phyloP scores from a whole-genome alignment of 495 filamentous ascomycete genomes.

The Bombardia bombarda region DNA sequence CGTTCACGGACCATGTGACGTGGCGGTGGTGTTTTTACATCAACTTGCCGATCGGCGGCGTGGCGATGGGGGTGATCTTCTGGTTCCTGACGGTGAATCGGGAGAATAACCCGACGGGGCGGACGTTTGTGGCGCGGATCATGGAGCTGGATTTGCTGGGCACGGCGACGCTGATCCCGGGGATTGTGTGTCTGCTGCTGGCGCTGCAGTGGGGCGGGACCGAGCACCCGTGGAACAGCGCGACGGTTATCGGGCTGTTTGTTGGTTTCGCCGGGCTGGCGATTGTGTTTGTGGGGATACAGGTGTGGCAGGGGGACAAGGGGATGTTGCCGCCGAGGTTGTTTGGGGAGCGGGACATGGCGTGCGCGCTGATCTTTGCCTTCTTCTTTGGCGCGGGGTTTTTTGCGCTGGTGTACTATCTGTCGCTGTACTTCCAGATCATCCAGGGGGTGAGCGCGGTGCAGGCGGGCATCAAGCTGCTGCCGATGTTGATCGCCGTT shows the following conservation, averaged over 20 bases:
- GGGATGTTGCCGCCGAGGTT: conserved; percentile 51
- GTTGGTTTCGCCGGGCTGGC: conserved; percentile 39
- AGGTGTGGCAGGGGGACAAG: conserved; percentile 42
- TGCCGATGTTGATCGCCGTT: conserved; percentile 64
- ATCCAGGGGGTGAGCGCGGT: conserved; percentile 65
- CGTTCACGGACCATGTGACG: conserved; percentile 36
- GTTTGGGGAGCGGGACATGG: conserved; percentile 47
- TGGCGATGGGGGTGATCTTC: conserved; percentile 46
- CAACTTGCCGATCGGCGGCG: conserved; percentile 54
- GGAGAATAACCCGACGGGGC: conserved; percentile 21
- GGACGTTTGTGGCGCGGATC: conserved; percentile 29
- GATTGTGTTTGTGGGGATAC: conserved; percentile 40
- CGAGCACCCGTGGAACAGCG: conserved; percentile 43
- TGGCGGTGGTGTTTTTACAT: conserved; percentile 55
- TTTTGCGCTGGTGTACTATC: conserved; percentile 62
- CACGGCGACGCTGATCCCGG: conserved; percentile 42
- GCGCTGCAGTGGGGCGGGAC: conserved; percentile 59
- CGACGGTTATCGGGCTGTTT: conserved; percentile 38
- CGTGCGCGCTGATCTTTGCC: conserved; percentile 44
- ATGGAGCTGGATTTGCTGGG: conserved; percentile 46
- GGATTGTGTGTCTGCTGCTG: conserved; percentile 49
- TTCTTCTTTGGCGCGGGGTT: conserved; percentile 57
- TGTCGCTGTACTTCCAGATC: conserved; percentile 89
- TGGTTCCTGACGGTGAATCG: conserved; percentile 41
- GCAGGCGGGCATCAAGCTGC: conserved; percentile 67